Base-by-base conservation (phyloP, 2,329 filamentous ascomycete genomes). In the Verticillium albo-atrum region DNA sequence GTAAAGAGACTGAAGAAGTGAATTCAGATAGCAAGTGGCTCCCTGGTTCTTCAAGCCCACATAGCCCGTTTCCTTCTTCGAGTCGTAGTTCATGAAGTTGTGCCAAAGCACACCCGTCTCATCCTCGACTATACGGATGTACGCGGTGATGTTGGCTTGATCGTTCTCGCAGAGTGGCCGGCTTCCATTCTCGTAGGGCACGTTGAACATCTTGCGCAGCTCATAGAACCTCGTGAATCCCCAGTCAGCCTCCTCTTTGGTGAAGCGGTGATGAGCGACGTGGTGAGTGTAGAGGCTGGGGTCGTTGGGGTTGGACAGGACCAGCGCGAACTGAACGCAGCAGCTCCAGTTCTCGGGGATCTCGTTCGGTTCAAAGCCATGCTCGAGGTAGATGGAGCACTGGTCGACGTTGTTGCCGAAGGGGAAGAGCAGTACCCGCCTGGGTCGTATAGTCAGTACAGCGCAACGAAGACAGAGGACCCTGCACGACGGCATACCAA, bases 21-120 rank as follows among this genome's bases (percentile, higher is more conserved):
- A 94, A 73, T 95, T 95, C 55, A 95, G 79, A 71, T 95, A 95
- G 75, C 91, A 95, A 1, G 91, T 95, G 55, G 95, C 95, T 64
- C 95, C 95, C 74, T 98, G 95, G 70, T 99, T 99, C 75, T 95
- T 95, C 58, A 99, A 80, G 3, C 95, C 95, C 50, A 99, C 95
- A 79, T 93, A 98, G 60, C 95, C 95, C 0, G 95, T 99, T 76
- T 97, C 93, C 72, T 95, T 96, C 78, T 98, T 99, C n/a, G 95
- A 98, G 72, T 99, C 93, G 73, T 99, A 99, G 76, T 94, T 93
- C 71, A 87, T 82, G 73, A 96, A 94, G 75, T 91, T 95, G 76
- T 96, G 91, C 91, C 91, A 96, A 60, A 96, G 72, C 4, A 95
- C 91, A 58, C 91, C 91, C 1, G 91, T 96, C 63, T 93, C 91